Evolutionary conservation across 2,329 filamentous ascomycete genomes (phyloP), one percentile per base, ranked within the genome.

Genomic region (Huntiella omanensis): DNA sequence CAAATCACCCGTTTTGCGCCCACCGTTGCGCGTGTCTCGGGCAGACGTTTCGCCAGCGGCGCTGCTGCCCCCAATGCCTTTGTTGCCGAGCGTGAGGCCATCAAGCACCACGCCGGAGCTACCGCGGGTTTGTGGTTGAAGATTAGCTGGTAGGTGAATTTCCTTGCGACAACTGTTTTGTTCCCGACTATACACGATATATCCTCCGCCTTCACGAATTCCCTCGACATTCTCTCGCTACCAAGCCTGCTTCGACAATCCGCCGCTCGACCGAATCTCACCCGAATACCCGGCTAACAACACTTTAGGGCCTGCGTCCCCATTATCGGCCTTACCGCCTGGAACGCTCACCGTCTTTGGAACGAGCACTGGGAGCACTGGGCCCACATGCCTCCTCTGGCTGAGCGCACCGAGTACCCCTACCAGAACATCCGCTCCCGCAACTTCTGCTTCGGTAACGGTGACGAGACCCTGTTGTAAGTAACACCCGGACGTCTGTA

Each of bases 371-470:
- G 88, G 88, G 83, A 92, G 67, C 91, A 98, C 73, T 85, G 81
- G 76, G 67, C 64, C 45, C 88, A 96, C 68, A 67, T 83, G 64
- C 76, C 82, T 51, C 83, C 91, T 54, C 71, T 88, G 55, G 85
- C 93, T 71, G 91, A 98, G 69, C 81, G 83, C 60, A 67, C 73
- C 58, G 84, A 96, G 71, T 98, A 96, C 68, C 69, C 86, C 50
- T 98, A 93, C 77, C 84, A 93, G 76, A 98, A 98, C 74, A 83
- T 98, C 64, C 83, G 91, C 62, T 75, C 76, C 63, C 95, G 91
- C 80, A 95, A 94, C 76, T 98, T 67, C 73, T 78, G 76, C 59
- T 98, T 83, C 83, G 87, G 88, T 55, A 72, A 96, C 60, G 91
- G 91, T 60, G 91, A 98, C 70, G 91, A 96, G 83, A 80, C 77